Evolutionary conservation across 306 rosid species (phyloP), one percentile per base, ranked within the genome.

Genomic region (Fagus crenata): DNA sequence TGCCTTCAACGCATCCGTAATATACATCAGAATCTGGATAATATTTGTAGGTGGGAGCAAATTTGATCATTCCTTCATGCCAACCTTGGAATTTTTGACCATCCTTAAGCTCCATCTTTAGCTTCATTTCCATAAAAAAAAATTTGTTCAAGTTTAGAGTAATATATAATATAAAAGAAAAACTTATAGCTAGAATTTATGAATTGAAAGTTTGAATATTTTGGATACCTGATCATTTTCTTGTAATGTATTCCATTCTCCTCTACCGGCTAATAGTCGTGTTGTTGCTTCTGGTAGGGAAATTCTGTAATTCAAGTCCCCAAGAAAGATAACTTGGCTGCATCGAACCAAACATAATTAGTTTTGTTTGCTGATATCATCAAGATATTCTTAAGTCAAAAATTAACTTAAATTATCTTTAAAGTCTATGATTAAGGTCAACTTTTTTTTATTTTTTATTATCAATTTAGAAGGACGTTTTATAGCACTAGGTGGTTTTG

Each of bases 31-130:
- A 94, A 80, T 90, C 86, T 39, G 81, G 89, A 77, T 79, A 86
- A 61, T 94, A 94, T 79, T 94, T 94, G 86, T 92, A 94, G 31
- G 98, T 94, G 41, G 98, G 98, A 22, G 93, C 83, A 70, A 94
- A 94, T 75, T 88, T 80, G 35, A 94, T 85, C 42, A 42, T 59
- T 71, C 97, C 98, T 86, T 94, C 97, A 5, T 81, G 77, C 98
- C 97, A 94, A 17, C 89, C 95, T 76, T 85, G 87, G 75, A 94
- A 75, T 58, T 79, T 83, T 74, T 86, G 83, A 4, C 92, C 98
- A 46, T 39, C 72, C 83, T 53, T 71, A 43, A 89, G 84, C 87
- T 94, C 96, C 87, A 78, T 76, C 71, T 80, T 84, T 46, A 94
- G 88, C 98, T 94, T 84, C 87, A 84, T 81, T 85, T 71, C n/a